Evolutionary conservation across 2,329 filamentous ascomycete genomes (phyloP).

Genomic region (Diaporthe amygdali): DNA sequence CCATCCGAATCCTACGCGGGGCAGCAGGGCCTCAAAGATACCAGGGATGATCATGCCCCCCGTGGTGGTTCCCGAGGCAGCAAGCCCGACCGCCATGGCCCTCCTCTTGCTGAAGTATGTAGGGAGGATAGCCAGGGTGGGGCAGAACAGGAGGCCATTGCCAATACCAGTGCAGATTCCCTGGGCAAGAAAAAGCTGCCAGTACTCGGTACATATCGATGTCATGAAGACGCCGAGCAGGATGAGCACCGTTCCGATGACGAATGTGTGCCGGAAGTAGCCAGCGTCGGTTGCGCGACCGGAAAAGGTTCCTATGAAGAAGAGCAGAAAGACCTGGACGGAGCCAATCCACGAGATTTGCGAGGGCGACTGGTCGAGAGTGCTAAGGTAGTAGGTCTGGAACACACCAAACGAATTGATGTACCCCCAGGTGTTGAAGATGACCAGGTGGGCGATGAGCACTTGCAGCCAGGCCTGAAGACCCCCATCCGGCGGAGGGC

Average conservation of each 20-base stretch:
- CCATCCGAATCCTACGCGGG: slow-evolving; percentile 62
- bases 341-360: slow-evolving; percentile 61
- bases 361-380: slow-evolving; percentile 45
- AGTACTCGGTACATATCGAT: slow-evolving; percentile 51
- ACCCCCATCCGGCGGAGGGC: slow-evolving; percentile 57
- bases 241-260: slow-evolving; percentile 46
- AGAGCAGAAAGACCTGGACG: slow-evolving; percentile 58
- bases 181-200: slow-evolving; percentile 61
- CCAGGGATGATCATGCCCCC: slow-evolving; percentile 65
- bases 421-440: slow-evolving; percentile 60
- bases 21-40: slow-evolving; percentile 60
- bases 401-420: slow-evolving; percentile 61
- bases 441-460: slow-evolving; percentile 47
- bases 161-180: slow-evolving; percentile 61
- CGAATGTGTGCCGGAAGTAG: slow-evolving; percentile 50
- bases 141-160: slow-evolving; percentile 67
- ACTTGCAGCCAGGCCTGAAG: slow-evolving; percentile 49
- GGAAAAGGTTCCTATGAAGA: slow-evolving; percentile 58
- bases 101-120: slow-evolving; percentile 67
- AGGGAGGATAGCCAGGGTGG: slow-evolving; percentile 67
- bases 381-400: slow-evolving; percentile 54
- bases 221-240: slow-evolving; percentile 53
- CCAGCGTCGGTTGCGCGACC: slow-evolving; percentile 60
- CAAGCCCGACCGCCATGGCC: slow-evolving; percentile 65
- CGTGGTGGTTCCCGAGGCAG: slow-evolving; percentile 63